These are phyloP conservation scores for Nannochloropsis salina DNA, from an alignment of 108 stramenopile species.

Conservation along the genomic window DNA sequence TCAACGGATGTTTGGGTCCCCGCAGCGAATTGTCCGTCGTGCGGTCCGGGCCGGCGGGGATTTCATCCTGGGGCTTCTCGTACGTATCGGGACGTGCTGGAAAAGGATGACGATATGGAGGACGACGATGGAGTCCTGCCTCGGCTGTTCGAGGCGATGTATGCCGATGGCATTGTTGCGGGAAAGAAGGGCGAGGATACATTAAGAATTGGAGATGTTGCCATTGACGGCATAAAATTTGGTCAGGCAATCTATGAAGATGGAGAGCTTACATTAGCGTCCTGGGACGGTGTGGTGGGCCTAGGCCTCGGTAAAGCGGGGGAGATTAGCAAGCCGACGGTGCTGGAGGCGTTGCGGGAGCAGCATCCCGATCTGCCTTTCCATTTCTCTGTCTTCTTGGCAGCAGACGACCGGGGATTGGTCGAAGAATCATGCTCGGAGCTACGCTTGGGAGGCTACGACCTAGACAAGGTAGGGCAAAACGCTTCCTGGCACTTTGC, in stretches of 20 bases:
- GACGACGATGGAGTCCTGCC: background rate
- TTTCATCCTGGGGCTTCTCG: background rate
- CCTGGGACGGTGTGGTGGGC: slow-evolving; percentile 42
- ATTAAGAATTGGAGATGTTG: background rate
- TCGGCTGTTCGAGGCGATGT: background rate
- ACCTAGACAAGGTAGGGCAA: background rate
- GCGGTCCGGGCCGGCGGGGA: background rate
- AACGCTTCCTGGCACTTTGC: background rate
- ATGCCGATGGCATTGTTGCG: background rate
- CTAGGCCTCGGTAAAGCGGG: slow-evolving; percentile 38
- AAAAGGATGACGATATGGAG: background rate
- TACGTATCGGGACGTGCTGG: background rate
- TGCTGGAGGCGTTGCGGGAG: slow-evolving; percentile 37
- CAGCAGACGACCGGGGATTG: slow-evolving; percentile 20
- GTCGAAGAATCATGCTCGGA: background rate
- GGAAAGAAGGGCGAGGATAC: background rate
- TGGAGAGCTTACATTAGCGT: background rate
- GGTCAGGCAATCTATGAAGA: background rate
- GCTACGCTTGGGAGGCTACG: background rate
- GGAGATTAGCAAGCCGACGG: slow-evolving; percentile 40
- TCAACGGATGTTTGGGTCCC: background rate
- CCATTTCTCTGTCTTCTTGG: slow-evolving; percentile 45
- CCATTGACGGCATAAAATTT: background rate
- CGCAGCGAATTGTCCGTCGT: background rate
- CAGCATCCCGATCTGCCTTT: slow-evolving; percentile 46